Conservation (phyloP, 1,284 basidiomycete genomes). For the Phaffia rhodozyma region DNA sequence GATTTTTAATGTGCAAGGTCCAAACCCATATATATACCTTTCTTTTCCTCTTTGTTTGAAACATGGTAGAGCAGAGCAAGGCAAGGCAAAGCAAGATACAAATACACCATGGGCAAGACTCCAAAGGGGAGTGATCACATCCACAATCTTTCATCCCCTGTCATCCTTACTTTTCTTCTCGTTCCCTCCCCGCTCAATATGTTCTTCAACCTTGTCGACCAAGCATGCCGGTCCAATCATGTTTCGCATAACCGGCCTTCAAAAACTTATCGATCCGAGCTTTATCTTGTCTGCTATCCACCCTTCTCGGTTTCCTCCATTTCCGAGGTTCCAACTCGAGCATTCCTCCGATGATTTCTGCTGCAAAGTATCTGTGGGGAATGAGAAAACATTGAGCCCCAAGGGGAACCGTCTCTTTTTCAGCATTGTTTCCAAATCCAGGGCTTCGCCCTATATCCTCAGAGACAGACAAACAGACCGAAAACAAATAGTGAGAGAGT, state of each 20-base stretch:
- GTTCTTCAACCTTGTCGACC: background rate
- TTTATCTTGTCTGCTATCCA: conserved; percentile 59
- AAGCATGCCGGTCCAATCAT: conserved; percentile 33
- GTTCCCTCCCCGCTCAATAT: background rate
- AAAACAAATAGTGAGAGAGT: conserved; percentile 2
- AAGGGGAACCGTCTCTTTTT: background rate
- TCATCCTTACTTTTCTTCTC: background rate
- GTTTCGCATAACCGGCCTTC: conserved; percentile 33
- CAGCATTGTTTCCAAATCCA: no score
- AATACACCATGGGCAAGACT: no score
- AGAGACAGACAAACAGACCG: conserved; percentile 13
- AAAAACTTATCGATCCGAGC: conserved; percentile 57
- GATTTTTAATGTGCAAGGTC: no score
- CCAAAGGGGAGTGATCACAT: background rate
- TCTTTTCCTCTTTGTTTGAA: no score
- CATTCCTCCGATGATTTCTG: conserved; percentile 85
- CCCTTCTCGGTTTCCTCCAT: conserved; percentile 66
- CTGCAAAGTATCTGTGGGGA: conserved; percentile 68
- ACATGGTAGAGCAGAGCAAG: no score
- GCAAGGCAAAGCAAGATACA: no score
- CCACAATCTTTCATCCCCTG: background rate
- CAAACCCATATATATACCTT: no score
- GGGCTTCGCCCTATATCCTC: background rate
- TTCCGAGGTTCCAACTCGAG: conserved; percentile 74
- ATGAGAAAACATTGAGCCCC: background rate